Base-by-base conservation (phyloP, 371 early-diverging fungal genomes). In the Fennellomyces sp. region DNA sequence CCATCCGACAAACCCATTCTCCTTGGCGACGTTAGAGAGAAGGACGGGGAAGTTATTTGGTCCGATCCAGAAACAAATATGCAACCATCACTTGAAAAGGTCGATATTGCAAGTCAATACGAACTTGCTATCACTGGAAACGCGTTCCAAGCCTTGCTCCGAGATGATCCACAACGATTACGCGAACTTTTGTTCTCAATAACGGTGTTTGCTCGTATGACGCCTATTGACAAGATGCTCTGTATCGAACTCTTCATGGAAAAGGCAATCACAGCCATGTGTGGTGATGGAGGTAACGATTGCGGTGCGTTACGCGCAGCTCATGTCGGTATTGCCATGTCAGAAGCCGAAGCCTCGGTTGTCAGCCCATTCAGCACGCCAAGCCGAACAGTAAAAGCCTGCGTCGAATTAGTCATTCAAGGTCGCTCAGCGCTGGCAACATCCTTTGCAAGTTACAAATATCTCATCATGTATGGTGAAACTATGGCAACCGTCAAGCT, bases 241-340 rank as follows among this genome's bases (percentile, higher is more conserved):
- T 89, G 90, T 60, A 86, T 93, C 21, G 77, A 87, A 33, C 67
- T 88, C 35, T 91, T 90, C 65, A 91, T 91, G 90, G 81, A 83
- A 60, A 80, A 81, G 26, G 85, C 82, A 36, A 81, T 92, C 13
- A 91, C 91, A 19, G 94, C 87, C 39, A 93, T 94, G 93, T 92
- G 93, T 71, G 98, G 98, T 59, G 98, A 97, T 72, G 98, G 97
- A 56, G 95, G 91, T 21, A 97, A 97, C 74, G 98, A 97, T 74
- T 91, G 93, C 63, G 97, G 94, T 45, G 98, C 98, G 13, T 75
- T 97, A 45, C 88, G 91, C 41, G 91, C 90, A 47, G 91, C 96
- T 11, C 94, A 95, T 66, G 95, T 92, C 13, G 97, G 98, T 42
- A 61, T 97, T 10, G 92, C 96, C 36, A 77, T 97, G 25, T 89